phyloP scores from a whole-genome alignment of 2,329 filamentous ascomycete genomes.

The Thyridium curvatum region DNA sequence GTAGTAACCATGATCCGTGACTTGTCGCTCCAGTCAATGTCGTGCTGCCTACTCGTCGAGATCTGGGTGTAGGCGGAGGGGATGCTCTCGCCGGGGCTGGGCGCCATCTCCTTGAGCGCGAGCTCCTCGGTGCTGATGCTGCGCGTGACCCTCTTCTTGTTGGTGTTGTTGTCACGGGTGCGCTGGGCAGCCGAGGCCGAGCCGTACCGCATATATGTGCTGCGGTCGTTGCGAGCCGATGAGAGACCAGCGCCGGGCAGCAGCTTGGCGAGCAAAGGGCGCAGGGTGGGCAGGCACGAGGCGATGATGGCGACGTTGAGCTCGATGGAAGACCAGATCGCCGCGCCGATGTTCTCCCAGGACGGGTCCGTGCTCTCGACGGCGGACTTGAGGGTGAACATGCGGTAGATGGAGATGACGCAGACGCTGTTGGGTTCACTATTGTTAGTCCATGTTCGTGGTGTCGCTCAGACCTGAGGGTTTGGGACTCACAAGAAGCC shows the following conservation, averaged over 20 bases:
- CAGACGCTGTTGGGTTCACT: constrained; percentile 16
- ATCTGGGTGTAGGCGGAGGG: not conserved
- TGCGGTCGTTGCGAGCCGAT: constrained; percentile 7
- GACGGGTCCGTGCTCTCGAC: constrained; percentile 19
- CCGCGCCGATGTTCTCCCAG: constrained; percentile 22
- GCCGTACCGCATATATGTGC: constrained; percentile 11
- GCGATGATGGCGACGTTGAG: constrained; percentile 21
- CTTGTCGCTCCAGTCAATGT: not conserved
- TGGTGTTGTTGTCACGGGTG: constrained; percentile 5
- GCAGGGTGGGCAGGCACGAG: constrained; percentile 20
- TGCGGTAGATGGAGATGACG: constrained; percentile 23
- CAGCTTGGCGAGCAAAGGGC: constrained; percentile 17
- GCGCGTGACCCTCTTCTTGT: constrained; percentile 4
- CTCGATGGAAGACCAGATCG: constrained; percentile 23
- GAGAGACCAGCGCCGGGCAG: constrained; percentile 13
- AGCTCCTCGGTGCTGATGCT: constrained; percentile 17
- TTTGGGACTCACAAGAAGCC: constrained; percentile 20
- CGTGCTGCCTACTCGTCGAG: not conserved
- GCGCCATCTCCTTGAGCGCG: constrained; percentile 11
- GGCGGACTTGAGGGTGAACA: constrained; percentile 20
- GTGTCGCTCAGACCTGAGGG: not conserved
- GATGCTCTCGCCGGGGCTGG: not conserved
- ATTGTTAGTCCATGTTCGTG: not conserved
- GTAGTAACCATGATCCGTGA: not conserved
- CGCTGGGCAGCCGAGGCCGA: constrained; percentile 5